A percentile compares a stretch with the other conserved stretches of the same genome.
phyloP scores from a whole-genome alignment of 352 stramenopile species.

The Pythium periplocum region DNA sequence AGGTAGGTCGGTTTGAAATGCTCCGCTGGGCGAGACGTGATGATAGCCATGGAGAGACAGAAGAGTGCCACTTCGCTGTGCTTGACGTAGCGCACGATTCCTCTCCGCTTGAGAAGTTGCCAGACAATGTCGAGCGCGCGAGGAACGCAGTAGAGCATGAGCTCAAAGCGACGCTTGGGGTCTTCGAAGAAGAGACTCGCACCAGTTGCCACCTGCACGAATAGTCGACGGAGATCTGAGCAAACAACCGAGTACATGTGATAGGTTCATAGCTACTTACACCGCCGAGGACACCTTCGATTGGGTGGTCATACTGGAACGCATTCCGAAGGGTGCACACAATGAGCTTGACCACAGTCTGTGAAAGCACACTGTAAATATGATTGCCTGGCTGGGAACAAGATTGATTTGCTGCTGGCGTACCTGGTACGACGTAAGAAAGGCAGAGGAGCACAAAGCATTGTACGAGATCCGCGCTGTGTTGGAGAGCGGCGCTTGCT shows the following conservation, averaged over 20 bases:
- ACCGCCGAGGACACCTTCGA: constrained; percentile 40
- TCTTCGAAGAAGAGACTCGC: constrained; percentile 71
- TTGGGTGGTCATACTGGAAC: constrained; percentile 56
- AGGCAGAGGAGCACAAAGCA: constrained; percentile 71
- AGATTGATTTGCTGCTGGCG: not conserved
- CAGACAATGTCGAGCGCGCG: constrained; percentile 78
- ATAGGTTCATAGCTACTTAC: constrained; percentile 21
- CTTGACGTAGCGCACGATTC: constrained; percentile 66
- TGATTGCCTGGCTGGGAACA: too few species aligned
- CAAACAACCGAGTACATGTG: not conserved
- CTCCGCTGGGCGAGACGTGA: constrained; percentile 74
- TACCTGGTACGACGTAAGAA: constrained; percentile 82
- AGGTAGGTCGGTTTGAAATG: constrained; percentile 87
- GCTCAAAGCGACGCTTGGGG: constrained; percentile 74
- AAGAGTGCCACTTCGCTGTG: constrained; percentile 79
- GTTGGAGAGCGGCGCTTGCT: constrained; percentile 36
- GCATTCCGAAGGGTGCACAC: constrained; percentile 69
- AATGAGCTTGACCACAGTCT: constrained; percentile 71
- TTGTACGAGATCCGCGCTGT: constrained; percentile 50
- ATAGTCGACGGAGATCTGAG: not conserved
- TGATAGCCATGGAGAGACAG: constrained; percentile 77
- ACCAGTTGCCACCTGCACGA: constrained; percentile 46
- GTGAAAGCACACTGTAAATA: not conserved
- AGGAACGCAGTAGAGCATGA: constrained; percentile 81
- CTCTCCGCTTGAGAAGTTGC: constrained; percentile 62